phyloP scores from a whole-genome alignment of 129 eudicot species.

The Gnaphalium uliginosum region DNA sequence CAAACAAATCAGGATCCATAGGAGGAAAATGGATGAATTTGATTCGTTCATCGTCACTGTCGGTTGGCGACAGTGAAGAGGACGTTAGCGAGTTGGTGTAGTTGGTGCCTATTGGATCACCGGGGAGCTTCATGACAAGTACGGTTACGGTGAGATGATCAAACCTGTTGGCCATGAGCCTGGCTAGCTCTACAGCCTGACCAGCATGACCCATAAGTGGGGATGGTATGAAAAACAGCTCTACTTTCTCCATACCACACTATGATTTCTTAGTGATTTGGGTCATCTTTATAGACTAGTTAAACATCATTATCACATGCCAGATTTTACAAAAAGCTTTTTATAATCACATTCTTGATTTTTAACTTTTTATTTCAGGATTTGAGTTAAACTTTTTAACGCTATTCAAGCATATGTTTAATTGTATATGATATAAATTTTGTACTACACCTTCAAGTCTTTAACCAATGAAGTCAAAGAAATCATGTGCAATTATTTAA shows the following conservation, averaged over 20 bases:
- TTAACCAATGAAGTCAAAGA: too few species aligned
- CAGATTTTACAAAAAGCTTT: background rate
- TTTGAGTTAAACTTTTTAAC: too few species aligned
- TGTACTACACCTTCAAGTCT: too few species aligned
- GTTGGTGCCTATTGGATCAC: constrained; percentile 26
- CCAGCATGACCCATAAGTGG: constrained; percentile 34
- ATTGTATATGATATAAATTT: too few species aligned
- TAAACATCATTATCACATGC: background rate
- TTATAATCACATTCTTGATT: too few species aligned
- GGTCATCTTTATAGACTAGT: background rate
- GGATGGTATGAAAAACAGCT: constrained; percentile 21
- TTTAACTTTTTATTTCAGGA: too few species aligned
- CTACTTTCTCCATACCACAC: constrained; percentile 14
- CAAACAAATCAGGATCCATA: constrained; percentile 26
- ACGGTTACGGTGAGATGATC: constrained; percentile 40
- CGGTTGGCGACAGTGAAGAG: background rate
- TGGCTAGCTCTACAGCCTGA: constrained; percentile 32
- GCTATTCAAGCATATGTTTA: too few species aligned
- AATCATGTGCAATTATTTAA: too few species aligned
- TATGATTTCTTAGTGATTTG: background rate
- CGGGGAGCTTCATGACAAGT: constrained; percentile 52
- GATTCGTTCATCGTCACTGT: constrained; percentile 7
- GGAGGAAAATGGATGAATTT: constrained; percentile 45
- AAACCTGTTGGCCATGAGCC: constrained; percentile 16
- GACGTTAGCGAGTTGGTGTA: constrained; percentile 34